phyloP scores from a whole-genome alignment of 2,329 filamentous ascomycete species.

The Malbranchea zuffiana region DNA sequence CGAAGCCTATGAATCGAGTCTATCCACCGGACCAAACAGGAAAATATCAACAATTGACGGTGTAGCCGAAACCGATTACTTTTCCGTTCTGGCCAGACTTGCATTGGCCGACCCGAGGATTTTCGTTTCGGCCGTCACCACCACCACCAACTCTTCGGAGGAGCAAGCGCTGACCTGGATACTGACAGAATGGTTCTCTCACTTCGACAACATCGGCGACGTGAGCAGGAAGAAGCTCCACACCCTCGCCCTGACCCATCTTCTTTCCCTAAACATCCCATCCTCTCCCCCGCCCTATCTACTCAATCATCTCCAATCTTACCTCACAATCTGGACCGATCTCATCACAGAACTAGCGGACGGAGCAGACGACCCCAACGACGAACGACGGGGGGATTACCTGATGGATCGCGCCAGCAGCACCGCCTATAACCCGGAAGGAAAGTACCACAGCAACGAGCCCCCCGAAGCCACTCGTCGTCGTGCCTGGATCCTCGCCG shows the following conservation, averaged over 20 bases:
- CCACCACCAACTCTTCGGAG: slow-evolving; percentile 24
- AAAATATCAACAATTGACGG: slow-evolving; percentile 59
- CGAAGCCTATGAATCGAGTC: slow-evolving; percentile 59
- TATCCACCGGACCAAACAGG: slow-evolving; percentile 70
- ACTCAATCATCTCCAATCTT: slow-evolving; percentile 36
- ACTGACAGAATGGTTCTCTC: slow-evolving; percentile 38
- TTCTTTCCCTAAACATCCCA: slow-evolving; percentile 31
- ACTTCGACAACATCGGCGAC: slow-evolving; percentile 40
- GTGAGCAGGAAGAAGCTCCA: slow-evolving; percentile 39
- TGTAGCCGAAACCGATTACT: slow-evolving; percentile 73
- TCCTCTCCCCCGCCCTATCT: slow-evolving; percentile 31
- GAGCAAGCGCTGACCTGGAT: slow-evolving; percentile 34
- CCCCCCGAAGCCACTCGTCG: slow-evolving; percentile 34
- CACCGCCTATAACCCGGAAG: slow-evolving; percentile 20
- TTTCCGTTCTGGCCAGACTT: slow-evolving; percentile 69
- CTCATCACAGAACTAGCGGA: slow-evolving; percentile 36
- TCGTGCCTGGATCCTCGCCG: slow-evolving; percentile 30
- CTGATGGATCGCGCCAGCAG: slow-evolving; percentile 29
- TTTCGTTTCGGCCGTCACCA: slow-evolving; percentile 47
- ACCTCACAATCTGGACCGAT: slow-evolving; percentile 39
- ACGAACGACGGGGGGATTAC: slow-evolving; percentile 29
- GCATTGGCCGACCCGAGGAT: slow-evolving; percentile 59
- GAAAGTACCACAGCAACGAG: slow-evolving; percentile 26
- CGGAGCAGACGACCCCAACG: slow-evolving; percentile 28
- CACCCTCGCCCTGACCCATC: slow-evolving; percentile 36